A percentile compares a stretch with the other conserved stretches of the same genome.
Conservation (phyloP, 305 asterid species). For the Fraxinus dipetala region DNA sequence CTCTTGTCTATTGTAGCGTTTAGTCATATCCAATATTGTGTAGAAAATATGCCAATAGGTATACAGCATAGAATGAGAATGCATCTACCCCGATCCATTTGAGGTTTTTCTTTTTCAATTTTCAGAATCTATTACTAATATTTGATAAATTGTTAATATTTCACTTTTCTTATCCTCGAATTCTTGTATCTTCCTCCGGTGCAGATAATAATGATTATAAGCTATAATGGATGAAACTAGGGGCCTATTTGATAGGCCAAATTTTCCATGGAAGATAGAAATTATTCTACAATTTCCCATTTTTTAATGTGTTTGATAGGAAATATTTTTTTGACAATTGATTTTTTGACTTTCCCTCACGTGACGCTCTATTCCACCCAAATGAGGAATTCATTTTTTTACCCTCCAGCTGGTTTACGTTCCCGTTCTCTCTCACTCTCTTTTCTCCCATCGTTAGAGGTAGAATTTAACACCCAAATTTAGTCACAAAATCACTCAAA, state of each 20-base stretch:
- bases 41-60: not conserved
- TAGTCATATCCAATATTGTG: not conserved
- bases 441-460: too few species aligned
- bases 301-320: too few species aligned
- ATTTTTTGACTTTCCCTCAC: too few species aligned
- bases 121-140: not conserved
- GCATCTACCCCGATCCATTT: not conserved
- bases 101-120: not conserved
- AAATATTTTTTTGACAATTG: too few species aligned
- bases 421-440: too few species aligned
- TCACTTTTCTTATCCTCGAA: not conserved
- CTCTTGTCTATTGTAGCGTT: not conserved
- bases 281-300: too few species aligned
- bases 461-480: not conserved
- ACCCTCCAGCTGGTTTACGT: too few species aligned
- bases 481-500: slow-evolving; percentile 25
- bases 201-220: slow-evolving; percentile 28
- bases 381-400: too few species aligned
- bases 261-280: too few species aligned
- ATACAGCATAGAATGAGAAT: not conserved
- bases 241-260: too few species aligned
- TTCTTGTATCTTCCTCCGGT: not conserved
- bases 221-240: not conserved
- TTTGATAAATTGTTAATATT: not conserved
- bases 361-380: too few species aligned